Percentiles rank a stretch among this genome's conserved stretches.
phyloP scores from a whole-genome alignment of 768 basidiomycete species.

The Termitomyces sp. region DNA sequence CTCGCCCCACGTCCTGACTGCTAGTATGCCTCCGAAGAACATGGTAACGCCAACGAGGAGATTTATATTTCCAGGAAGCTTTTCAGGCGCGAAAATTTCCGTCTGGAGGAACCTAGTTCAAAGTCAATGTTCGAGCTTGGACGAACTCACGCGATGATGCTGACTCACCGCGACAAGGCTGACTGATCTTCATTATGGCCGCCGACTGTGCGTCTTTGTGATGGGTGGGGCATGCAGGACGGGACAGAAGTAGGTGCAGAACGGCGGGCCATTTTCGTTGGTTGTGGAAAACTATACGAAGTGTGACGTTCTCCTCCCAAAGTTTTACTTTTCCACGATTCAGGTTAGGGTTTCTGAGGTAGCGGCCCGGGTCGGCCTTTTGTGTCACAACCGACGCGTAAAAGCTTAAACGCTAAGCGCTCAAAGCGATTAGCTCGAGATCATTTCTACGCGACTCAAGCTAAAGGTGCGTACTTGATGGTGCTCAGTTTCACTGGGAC shows the following conservation, averaged over 20 bases:
- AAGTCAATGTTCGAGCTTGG: neutral
- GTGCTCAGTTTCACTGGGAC: neutral
- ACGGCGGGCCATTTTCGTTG: constrained; percentile 62
- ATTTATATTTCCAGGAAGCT: constrained; percentile 68
- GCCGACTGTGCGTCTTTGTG: constrained; percentile 39
- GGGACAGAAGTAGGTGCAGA: constrained; percentile 45
- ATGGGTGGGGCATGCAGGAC: constrained; percentile 49
- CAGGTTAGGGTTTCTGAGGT: constrained; percentile 6
- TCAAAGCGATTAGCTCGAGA: neutral
- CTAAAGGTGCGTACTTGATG: neutral
- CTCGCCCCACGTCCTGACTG: constrained; percentile 74
- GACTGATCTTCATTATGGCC: constrained; percentile 69
- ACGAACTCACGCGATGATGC: neutral
- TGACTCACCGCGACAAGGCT: constrained; percentile 41
- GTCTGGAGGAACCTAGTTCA: constrained; percentile 43
- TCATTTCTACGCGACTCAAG: neutral
- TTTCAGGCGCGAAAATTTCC: constrained; percentile 69
- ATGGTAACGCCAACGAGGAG: constrained; percentile 59
- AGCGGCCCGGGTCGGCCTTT: neutral
- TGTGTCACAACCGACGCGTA: neutral
- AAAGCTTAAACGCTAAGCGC: neutral
- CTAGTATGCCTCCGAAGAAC: constrained; percentile 67
- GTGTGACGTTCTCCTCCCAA: constrained; percentile 6
- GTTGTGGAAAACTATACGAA: neutral
- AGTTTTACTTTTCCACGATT: constrained; percentile 14